phyloP scores from a whole-genome alignment of 306 rosid species.

The Casuarina glauca region DNA sequence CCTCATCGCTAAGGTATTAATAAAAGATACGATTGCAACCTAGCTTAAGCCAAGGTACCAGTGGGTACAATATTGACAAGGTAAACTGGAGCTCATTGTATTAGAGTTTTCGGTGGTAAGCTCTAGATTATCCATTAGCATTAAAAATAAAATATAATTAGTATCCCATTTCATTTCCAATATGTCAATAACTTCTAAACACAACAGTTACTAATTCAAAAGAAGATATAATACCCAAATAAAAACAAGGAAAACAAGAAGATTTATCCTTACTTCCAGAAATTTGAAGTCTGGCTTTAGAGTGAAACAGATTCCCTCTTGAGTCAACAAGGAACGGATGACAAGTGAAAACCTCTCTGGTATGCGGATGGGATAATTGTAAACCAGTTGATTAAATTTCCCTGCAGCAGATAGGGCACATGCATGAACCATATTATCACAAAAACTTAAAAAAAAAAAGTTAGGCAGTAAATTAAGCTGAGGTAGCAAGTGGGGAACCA shows the following conservation, averaged over 20 bases:
- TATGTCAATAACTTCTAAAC: neutral
- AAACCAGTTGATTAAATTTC: slow-evolving; percentile 93
- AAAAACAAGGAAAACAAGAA: slow-evolving; percentile 20
- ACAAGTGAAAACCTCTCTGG: slow-evolving; percentile 99
- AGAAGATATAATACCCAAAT: slow-evolving; percentile 11
- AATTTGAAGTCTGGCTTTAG: slow-evolving; percentile 88
- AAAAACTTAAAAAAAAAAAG: neutral
- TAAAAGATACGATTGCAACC: neutral
- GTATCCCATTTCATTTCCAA: neutral
- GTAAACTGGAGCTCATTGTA: neutral
- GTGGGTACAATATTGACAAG: neutral
- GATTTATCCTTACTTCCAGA: slow-evolving; percentile 71
- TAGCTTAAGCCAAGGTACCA: neutral
- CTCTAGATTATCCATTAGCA: neutral
- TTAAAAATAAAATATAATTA: neutral
- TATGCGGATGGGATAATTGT: slow-evolving; percentile 97
- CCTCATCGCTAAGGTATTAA: neutral
- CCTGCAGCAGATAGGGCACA: slow-evolving; percentile 51
- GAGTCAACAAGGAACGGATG: slow-evolving; percentile 92
- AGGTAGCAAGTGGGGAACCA: neutral
- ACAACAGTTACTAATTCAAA: neutral
- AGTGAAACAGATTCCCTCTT: slow-evolving; percentile 98
- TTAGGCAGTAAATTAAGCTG: neutral
- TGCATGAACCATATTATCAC: neutral
- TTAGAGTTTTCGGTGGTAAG: neutral